Evolutionary conservation across 257 asterid genomes (phyloP), one percentile per base, ranked within the genome.

Genomic region (Solanum corneliomulleri): DNA sequence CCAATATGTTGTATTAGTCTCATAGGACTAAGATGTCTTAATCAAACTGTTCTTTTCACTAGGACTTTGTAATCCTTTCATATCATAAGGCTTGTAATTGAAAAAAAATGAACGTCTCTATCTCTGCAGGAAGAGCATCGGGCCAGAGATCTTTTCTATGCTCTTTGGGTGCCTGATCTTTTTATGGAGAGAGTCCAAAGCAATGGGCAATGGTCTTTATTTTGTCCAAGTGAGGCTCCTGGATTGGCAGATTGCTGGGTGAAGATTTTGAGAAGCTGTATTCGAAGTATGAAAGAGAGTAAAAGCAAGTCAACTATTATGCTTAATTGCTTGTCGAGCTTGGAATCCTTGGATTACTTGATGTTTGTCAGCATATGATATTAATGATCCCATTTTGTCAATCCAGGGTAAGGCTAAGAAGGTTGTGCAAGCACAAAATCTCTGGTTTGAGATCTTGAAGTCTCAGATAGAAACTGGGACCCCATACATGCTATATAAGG

Each of bases 161-260:
- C 96, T 70, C 99, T 97, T 47, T 97, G 99, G 99, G 90, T 97
- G 25, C 98, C 99, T 85, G 99, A 96, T 91, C 92, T 97, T 15
- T 97, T 97, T 85, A 97, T 96, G 99, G 92, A 93, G 74, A 94
- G 99, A 90, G 99, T 97, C 82, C 91, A 94, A 52, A 88, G 92
- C 52, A 87, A 96, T 68, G 97, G 89, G 11, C 89, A 89, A 13
- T 97, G 99, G 99, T 93, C 99, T 33, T 87, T 97, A 90, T 97
- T 97, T 90, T 97, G 99, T 92, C 99, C 99, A 87, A 96, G 86
- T 85, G 99, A 97, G 90, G 83, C 99, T 71, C 99, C 99, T 33
- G 99, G 99, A 21, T 90, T 97, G 89, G 99, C 98, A 89, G 99
- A 97, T 93, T 93, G 97, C 89, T 97, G 99, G 99, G 98, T 86